Percentiles rank a stretch among this genome's conserved stretches.
These are phyloP conservation scores for Tetrapisispora arboricola DNA, from an alignment of 805 yeast genomes.

Conservation along the genomic window DNA sequence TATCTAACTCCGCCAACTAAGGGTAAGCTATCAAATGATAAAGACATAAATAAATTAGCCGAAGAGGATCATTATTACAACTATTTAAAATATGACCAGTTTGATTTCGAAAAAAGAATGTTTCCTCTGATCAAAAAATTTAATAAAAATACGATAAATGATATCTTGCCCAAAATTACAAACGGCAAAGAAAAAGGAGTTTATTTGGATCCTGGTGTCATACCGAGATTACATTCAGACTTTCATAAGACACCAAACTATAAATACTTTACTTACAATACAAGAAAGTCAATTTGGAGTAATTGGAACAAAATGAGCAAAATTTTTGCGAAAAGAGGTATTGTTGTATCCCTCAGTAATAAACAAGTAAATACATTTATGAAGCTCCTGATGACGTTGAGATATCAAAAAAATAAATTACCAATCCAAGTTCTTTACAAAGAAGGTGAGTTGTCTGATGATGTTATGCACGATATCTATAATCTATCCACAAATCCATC, in stretches of 20 bases:
- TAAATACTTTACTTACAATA: slow-evolving; percentile 6
- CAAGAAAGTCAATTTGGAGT: slow-evolving; percentile 9
- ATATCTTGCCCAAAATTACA: slow-evolving; percentile 11
- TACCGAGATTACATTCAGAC: slow-evolving; percentile 4
- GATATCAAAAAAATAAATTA: slow-evolving; percentile 28
- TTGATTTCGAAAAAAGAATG: slow-evolving; percentile 18
- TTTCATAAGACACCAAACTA: neutral
- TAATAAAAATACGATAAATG: slow-evolving; percentile 6
- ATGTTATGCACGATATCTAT: slow-evolving; percentile 25
- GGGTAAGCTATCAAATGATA: neutral
- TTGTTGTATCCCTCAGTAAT: slow-evolving; percentile 18
- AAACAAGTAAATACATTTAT: slow-evolving; percentile 22
- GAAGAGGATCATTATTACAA: neutral
- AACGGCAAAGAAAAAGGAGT: slow-evolving; percentile 5
- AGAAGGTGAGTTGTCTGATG: slow-evolving; percentile 29
- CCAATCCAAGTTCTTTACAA: slow-evolving; percentile 36
- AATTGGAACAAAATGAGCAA: slow-evolving; percentile 14
- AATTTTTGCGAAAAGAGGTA: slow-evolving; percentile 12
- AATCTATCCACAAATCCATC: slow-evolving; percentile 22
- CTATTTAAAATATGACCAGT: slow-evolving; percentile 8
- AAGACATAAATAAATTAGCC: neutral
- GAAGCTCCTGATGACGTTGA: slow-evolving; percentile 33
- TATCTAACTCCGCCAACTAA: neutral
- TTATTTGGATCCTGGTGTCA: slow-evolving; percentile 6
- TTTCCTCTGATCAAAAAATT: slow-evolving; percentile 14